Conservation (phyloP, 139 green algal species). For the Chlorella sp. region DNA sequence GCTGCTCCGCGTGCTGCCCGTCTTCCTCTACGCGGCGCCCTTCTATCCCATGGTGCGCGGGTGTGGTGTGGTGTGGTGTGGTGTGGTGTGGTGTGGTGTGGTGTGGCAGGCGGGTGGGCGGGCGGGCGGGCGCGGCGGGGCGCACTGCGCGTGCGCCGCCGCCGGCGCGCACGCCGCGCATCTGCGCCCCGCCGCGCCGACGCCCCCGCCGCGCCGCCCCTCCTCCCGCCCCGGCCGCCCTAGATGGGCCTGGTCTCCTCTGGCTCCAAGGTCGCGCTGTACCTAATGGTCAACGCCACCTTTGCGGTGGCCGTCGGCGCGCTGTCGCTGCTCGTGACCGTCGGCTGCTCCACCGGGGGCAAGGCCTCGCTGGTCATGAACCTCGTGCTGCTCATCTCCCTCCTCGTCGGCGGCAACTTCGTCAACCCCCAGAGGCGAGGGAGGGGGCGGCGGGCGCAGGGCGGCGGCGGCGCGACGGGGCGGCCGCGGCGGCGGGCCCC, state of each 20-base stretch:
- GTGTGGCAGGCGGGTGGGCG: too few species aligned
- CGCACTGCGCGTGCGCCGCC: too few species aligned
- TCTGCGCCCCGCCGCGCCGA: too few species aligned
- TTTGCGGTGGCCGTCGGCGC: slow-evolving; percentile 57
- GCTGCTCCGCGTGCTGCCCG: slow-evolving; percentile 72
- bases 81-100: background rate
- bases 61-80: background rate
- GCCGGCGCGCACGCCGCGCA: too few species aligned
- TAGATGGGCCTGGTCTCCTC: slow-evolving; percentile 30
- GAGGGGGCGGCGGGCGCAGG: too few species aligned
- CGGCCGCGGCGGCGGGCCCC: too few species aligned
- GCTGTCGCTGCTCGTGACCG: slow-evolving; percentile 60
- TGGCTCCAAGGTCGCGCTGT: slow-evolving; percentile 40
- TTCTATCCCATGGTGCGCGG: slow-evolving; percentile 73
- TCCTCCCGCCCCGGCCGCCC: background rate
- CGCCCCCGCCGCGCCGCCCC: too few species aligned
- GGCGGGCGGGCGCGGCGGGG: too few species aligned
- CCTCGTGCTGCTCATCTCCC: slow-evolving; percentile 73
- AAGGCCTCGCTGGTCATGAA: slow-evolving; percentile 75
- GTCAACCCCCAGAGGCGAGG: slow-evolving; percentile 34
- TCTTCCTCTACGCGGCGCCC: slow-evolving; percentile 55
- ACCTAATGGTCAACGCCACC: slow-evolving; percentile 57
- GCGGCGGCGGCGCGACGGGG: too few species aligned
- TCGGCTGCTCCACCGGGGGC: slow-evolving; percentile 50
- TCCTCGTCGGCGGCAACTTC: slow-evolving; percentile 62